These are phyloP conservation scores for Primulina huaijiensis DNA, from an alignment of 257 asterid genomes.

Conservation along the genomic window DNA sequence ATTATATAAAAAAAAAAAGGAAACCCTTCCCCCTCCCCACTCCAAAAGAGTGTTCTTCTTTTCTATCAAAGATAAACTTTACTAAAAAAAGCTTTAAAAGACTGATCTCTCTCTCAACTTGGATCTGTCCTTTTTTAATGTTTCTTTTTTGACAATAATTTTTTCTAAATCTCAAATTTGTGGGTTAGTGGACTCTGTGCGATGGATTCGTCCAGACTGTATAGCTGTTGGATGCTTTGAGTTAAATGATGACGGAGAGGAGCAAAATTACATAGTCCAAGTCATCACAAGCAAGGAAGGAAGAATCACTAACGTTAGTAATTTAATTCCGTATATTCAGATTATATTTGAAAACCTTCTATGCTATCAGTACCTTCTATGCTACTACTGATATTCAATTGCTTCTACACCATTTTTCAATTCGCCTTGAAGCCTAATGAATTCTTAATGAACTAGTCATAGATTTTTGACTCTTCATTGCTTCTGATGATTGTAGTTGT, in stretches of 20 bases:
- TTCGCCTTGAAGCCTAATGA: not conserved
- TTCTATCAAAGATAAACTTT: too few relatives aligned
- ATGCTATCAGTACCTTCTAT: constrained; percentile 10
- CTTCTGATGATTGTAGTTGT: constrained; percentile 6
- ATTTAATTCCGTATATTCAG: constrained; percentile 19
- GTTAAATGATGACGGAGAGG: constrained; percentile 57
- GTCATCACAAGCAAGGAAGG: constrained; percentile 64
- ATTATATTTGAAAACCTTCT: constrained; percentile 12
- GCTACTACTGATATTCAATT: not conserved
- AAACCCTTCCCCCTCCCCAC: not conserved
- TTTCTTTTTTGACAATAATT: constrained; percentile 13
- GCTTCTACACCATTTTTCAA: not conserved
- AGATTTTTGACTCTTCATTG: not conserved
- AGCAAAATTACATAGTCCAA: constrained; percentile 70
- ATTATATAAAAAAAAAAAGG: constrained; percentile 11
- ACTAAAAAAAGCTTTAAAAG: constrained; percentile 4
- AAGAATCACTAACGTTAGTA: constrained; percentile 54
- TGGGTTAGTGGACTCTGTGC: constrained; percentile 74
- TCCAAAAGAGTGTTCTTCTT: constrained; percentile 3
- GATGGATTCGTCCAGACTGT: constrained; percentile 85
- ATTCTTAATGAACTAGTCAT: not conserved
- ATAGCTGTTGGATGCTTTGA: constrained; percentile 78
- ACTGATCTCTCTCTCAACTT: constrained; percentile 6
- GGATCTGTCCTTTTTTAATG: constrained; percentile 9
- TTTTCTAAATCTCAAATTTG: constrained; percentile 26